Base-by-base conservation (phyloP, 345 rosid genomes). In the Gossypium mustelinum region DNA sequence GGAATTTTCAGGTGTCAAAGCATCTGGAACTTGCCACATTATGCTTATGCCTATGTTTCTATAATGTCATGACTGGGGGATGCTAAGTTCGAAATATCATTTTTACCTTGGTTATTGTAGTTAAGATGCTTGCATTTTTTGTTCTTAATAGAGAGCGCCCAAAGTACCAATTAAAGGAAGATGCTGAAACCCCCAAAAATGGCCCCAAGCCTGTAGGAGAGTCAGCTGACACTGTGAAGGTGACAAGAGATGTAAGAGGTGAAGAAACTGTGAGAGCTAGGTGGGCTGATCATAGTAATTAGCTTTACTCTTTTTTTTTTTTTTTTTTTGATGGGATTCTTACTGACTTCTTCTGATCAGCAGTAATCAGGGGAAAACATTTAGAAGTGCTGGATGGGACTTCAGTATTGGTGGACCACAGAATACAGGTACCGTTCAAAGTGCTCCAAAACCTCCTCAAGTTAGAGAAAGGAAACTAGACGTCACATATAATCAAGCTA, bases 321-420 rank as follows among this genome's bases (percentile, higher is more conserved):
- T 65, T 24, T 76, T 72, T 67, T 13, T 60, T 80, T 66, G 61
- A 63, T 70, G 27, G 80, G 71, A 47, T 73, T 79, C 73, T 79
- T 66, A 78, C 80, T 58, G 76, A 73, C 67, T 61, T 67, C 20
- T 66, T 82, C 74, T 75, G 14, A 41, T 77, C 73, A 74, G 79
- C 85, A 89, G 94, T 81, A 74, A 72, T 80, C 98, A 81, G 83
- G 97, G 80, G 18, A 91, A 91, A 79, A 81, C 87, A 57, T 67
- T 82, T 68, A 93, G 79, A 85, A 91, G 80, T 86, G 86, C 97
- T 73, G 99, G 94, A 55, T 95, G 99, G 99, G 97, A 95, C 85
- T 95, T 95, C 86, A 95, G 98, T 84, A 83, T 93, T 77, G 91
- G 98, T 80, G 98, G 91, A 81, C 71, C 87, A 44, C 92, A 79